A percentile compares a stretch with the other conserved stretches of the same genome.
Conservation (phyloP, 2,329 filamentous ascomycete genomes). For the Cadophora luteo-olivacea region DNA sequence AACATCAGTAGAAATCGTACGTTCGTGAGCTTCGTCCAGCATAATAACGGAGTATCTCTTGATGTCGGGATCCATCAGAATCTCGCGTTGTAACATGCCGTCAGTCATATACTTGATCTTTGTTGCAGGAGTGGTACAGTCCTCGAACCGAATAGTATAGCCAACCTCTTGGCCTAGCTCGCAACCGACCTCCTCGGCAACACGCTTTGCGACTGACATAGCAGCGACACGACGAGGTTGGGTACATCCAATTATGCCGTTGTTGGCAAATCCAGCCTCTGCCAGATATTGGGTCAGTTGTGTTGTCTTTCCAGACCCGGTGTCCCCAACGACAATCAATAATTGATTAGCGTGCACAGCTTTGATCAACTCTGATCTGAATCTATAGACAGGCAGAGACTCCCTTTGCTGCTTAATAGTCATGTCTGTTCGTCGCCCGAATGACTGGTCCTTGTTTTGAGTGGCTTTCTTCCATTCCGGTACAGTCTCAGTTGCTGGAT, state of each 20-base stretch:
- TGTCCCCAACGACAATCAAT: conserved; percentile 95
- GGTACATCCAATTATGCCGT: conserved; percentile 93
- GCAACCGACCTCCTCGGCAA: conserved; percentile 94
- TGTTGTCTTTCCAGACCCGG: conserved; percentile 96
- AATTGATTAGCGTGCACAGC: conserved; percentile 89
- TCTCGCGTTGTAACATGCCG: conserved; percentile 95
- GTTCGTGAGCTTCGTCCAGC: conserved; percentile 97
- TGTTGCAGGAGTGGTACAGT: conserved; percentile 85
- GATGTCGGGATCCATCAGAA: conserved; percentile 88
- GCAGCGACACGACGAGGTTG: conserved; percentile 96
- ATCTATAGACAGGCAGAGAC: conserved; percentile 85
- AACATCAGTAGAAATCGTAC: conserved; percentile 94
- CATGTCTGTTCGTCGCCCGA: conserved; percentile 87
- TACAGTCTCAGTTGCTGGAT: conserved; percentile 68
- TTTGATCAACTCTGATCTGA: conserved; percentile 85
- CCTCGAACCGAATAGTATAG: conserved; percentile 97
- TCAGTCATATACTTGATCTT: conserved; percentile 99
- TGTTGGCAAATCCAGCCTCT: conserved; percentile 86
- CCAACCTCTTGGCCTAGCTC: conserved; percentile 90
- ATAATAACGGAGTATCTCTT: conserved; percentile 95
- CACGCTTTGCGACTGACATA: conserved; percentile 97
- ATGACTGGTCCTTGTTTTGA: conserved; percentile 77
- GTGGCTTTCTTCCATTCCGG: conserved; percentile 94
- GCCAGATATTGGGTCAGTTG: conserved; percentile 95
- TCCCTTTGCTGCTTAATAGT: conserved; percentile 96